phyloP scores from a whole-genome alignment of 2,329 filamentous ascomycete genomes.

The Botrytis porri region DNA sequence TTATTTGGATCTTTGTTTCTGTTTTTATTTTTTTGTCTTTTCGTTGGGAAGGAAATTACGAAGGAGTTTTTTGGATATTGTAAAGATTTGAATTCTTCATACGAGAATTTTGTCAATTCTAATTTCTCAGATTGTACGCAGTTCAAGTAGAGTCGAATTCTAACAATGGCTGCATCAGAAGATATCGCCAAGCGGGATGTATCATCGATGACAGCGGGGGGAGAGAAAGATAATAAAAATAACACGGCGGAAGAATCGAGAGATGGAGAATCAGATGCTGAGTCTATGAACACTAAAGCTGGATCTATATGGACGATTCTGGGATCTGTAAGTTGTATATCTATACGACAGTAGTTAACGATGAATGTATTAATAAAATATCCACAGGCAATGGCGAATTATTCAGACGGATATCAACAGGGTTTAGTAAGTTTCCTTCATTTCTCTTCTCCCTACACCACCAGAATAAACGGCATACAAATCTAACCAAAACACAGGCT shows the following conservation, averaged over 20 bases:
- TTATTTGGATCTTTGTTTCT: no score
- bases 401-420: slow-evolving; percentile 18
- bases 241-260: neutral
- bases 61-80: neutral
- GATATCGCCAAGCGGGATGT: neutral
- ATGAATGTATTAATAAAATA: neutral
- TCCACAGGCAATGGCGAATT: slow-evolving; percentile 15
- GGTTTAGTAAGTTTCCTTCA: neutral
- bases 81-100: neutral
- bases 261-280: slow-evolving; percentile 13
- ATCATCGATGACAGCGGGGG: neutral
- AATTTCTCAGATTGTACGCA: neutral
- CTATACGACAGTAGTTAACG: no score
- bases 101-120: neutral
- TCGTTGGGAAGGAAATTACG: neutral
- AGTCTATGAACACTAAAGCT: neutral
- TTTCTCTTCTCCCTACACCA: no score
- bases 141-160: no score
- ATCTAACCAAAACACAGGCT: slow-evolving; percentile 22
- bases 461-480: neutral
- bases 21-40: no score
- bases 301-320: slow-evolving; percentile 18
- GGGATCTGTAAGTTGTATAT: slow-evolving; percentile 3
- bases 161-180: neutral
- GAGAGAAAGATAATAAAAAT: neutral